Evolutionary conservation across 331 rosid genomes (phyloP), one percentile per base, ranked within the genome.

Genomic region (Malus hybrid): DNA sequence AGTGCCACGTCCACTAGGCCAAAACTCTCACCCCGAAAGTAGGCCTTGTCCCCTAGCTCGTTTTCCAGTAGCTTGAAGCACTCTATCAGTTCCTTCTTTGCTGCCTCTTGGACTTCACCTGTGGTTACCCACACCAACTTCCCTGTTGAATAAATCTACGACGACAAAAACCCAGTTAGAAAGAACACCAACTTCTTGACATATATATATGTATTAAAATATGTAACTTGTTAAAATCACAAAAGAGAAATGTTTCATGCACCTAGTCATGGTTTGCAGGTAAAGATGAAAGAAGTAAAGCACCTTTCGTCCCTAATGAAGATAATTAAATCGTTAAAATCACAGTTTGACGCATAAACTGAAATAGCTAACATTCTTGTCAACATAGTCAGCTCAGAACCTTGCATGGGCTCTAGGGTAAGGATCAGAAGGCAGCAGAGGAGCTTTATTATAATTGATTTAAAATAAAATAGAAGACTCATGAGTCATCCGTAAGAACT

Each of bases 361-460:
- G 4, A 42, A 44, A 44, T 44, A 57, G 20, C 12, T 9, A n/a
- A 57, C 88, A 86, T 82, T 82, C 64, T 85, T 76, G 64, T 86
- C 87, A 70, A 83, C 80, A 74, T 1, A 83, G 6, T 77, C 82
- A 69, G 85, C 87, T 87, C 87, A 83, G 42, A 64, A 64, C 69
- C 69, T 64, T 20, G 46, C 69, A 7, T 64, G 27, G 69, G 69
- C 46, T 64, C 79, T 83, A 32, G 34, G 81, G 62, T 79, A 83
- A 73, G 87, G 86, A 5, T 81, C 87, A 71, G 84, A 86, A 55
- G 90, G 87, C 54, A 86, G 68, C 70, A 83, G 66, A 0, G 87
- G 90, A 29, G 82, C 67, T 19, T 2, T 48, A 48, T 70, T n/a
- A 2, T 24, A 24, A 24, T 24, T 24, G 24, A 24, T 24, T 24